phyloP scores from a whole-genome alignment of 345 rosid genomes.

The Clarkia xantiana region DNA sequence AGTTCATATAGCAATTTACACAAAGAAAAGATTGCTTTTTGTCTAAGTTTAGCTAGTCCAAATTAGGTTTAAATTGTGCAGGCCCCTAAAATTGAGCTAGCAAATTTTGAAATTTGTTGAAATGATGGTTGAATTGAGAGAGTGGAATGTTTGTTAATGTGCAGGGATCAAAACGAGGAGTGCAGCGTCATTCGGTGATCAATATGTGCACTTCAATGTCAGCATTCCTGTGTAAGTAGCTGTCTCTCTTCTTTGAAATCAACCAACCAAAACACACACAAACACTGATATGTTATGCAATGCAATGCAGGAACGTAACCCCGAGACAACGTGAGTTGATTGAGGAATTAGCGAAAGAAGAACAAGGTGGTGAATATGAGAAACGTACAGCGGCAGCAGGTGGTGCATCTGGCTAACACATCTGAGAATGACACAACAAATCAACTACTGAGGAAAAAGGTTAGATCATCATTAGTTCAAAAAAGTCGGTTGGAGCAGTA shows the following conservation, averaged over 20 bases:
- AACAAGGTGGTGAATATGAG: constrained; percentile 56
- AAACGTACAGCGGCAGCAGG: constrained; percentile 44
- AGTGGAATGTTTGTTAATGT: not conserved
- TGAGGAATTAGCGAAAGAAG: constrained; percentile 88
- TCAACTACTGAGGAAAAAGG: too few relatives aligned
- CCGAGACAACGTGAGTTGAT: constrained; percentile 77
- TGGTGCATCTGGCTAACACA: constrained; percentile 74
- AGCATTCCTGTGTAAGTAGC: constrained; percentile 70
- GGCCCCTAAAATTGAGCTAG: too few relatives aligned
- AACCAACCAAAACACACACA: too few relatives aligned
- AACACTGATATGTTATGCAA: not conserved
- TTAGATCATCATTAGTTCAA: too few relatives aligned
- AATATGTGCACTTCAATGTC: constrained; percentile 86
- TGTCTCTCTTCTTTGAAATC: not conserved
- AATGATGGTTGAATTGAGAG: too few relatives aligned
- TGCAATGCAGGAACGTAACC: constrained; percentile 65
- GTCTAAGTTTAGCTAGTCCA: too few relatives aligned
- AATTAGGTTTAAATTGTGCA: too few relatives aligned
- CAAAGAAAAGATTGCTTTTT: too few relatives aligned
- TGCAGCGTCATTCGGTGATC: constrained; percentile 65
- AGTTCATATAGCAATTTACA: too few relatives aligned
- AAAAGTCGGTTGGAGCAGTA: too few relatives aligned
- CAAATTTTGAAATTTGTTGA: too few relatives aligned
- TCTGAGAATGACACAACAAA: too few relatives aligned
- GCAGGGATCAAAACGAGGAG: constrained; percentile 73